Evolutionary conservation across 352 stramenopile genomes (phyloP), one percentile per base, ranked within the genome.

Genomic region (Halophytophthora polymorphica): DNA sequence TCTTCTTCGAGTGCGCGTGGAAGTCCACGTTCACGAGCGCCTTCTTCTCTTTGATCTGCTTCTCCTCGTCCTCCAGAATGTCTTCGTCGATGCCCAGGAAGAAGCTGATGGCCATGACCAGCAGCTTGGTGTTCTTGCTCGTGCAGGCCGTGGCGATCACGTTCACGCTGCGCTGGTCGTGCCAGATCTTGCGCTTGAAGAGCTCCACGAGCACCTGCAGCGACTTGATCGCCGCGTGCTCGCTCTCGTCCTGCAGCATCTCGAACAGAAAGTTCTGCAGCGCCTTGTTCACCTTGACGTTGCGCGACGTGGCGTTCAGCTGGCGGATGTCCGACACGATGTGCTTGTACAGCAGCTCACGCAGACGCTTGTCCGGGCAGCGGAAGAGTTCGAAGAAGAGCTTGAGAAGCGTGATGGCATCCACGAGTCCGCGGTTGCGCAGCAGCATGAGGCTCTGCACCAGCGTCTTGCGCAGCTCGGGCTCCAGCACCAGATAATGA

Each of bases 31-130:
- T 69, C 36, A 93, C 74, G 6, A 85, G 69, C 23, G 72, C 64
- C 53, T 89, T 93, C 55, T 93, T 91, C 55, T 89, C 77, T 43
- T 89, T 81, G 67, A 90, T 96, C 38, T 96, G 78, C 43, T 96
- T 74, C 34, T 98, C 88, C 43, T 98, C 83, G 57, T 99, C 97
- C 33, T 98, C 82, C 13, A 98, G 75, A 70, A 99, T 99, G 50
- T 97, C 90, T 21, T 97, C 86, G 69, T 99, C 96, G 66, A 99
- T 98, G 34, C 96, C 97, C 17, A 99, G 72, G 72, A 99, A 99
- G 73, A 99, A 99, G 52, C 97, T 90, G 54, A 99, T 85, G 6
- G 93, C 82, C 44, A 96, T 90, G 34, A 95, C 86, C 7, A 93
- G 59, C 41, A 96, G 73, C 56, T 93, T 93, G 14, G 82, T 83